Conservation (phyloP, 2,329 filamentous ascomycete species). For the Xylariales sp. region DNA sequence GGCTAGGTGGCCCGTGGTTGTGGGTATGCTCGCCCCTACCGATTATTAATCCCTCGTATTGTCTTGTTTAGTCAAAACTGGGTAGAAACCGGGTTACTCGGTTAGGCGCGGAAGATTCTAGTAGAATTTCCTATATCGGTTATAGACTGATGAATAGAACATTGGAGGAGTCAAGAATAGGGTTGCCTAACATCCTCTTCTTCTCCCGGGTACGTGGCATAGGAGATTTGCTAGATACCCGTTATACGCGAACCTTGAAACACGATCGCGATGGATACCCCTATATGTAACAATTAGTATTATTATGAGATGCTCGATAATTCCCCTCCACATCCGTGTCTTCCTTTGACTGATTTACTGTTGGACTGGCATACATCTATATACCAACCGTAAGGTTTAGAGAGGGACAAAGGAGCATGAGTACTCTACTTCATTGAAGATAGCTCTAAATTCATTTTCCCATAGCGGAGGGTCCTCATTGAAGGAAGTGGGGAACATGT, state of each 20-base stretch:
- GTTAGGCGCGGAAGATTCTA: not conserved
- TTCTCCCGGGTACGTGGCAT: not conserved
- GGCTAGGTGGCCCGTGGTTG: constrained; percentile 26
- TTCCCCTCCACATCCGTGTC: not conserved
- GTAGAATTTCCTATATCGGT: not conserved
- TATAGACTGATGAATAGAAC: not conserved
- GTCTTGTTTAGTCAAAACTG: not conserved
- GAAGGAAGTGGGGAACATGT: not conserved
- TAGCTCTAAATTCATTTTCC: not conserved
- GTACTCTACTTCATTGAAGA: not conserved
- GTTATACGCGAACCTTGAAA: not conserved
- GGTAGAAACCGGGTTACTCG: not conserved
- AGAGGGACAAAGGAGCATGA: not conserved
- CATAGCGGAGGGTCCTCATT: not conserved
- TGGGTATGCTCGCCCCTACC: constrained; percentile 1
- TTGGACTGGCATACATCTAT: not conserved
- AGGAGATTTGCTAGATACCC: not conserved
- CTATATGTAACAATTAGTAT: constrained; percentile 14
- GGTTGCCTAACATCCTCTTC: not conserved
- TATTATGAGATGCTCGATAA: not conserved
- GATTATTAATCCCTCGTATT: not conserved
- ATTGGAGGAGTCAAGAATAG: not conserved
- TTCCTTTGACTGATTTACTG: not conserved
- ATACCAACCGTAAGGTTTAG: too few relatives aligned
- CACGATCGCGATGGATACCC: constrained; percentile 19